phyloP scores from a whole-genome alignment of 2,329 filamentous ascomycete species.

The Harringtonia lauricola region DNA sequence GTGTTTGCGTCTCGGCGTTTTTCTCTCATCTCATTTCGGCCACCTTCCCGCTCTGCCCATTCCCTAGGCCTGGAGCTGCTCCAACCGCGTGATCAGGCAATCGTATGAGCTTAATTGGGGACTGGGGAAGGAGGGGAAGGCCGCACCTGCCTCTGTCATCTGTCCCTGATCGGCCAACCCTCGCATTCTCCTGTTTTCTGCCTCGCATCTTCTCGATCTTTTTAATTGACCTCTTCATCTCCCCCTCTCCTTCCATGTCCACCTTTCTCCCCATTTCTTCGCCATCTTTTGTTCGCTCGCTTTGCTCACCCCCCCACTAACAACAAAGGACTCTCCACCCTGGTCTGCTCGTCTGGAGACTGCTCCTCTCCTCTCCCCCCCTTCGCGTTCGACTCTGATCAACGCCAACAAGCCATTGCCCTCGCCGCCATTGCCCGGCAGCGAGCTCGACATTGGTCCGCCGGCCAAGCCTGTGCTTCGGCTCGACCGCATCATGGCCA shows the following conservation, averaged over 20 bases:
- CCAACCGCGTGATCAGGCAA: neutral
- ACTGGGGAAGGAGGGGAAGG: neutral
- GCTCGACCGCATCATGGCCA: conserved; percentile 47
- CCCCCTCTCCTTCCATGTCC: neutral
- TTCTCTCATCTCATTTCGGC: too few species aligned
- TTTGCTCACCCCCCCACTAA: neutral
- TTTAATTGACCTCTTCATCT: neutral
- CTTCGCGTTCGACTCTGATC: conserved; percentile 9
- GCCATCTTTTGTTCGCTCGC: neutral
- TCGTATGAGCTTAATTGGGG: neutral
- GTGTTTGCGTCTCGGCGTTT: too few species aligned
- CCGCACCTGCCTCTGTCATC: neutral
- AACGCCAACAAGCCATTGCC: conserved; percentile 48
- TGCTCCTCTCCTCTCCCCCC: conserved; percentile 4
- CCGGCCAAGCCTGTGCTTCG: conserved; percentile 34
- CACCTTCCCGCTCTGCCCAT: too few species aligned
- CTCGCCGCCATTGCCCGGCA: conserved; percentile 34
- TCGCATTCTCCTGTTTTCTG: too few species aligned
- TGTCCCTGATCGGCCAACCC: too few species aligned
- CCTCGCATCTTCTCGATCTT: neutral
- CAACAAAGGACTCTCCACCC: neutral
- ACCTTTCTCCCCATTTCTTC: neutral
- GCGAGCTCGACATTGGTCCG: conserved; percentile 27
- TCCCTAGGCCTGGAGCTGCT: too few species aligned
- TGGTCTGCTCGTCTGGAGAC: neutral